A percentile compares a stretch with the other conserved stretches of the same genome.
Conservation (phyloP, 2,329 filamentous ascomycete species). For the Xylariaceae sp. region DNA sequence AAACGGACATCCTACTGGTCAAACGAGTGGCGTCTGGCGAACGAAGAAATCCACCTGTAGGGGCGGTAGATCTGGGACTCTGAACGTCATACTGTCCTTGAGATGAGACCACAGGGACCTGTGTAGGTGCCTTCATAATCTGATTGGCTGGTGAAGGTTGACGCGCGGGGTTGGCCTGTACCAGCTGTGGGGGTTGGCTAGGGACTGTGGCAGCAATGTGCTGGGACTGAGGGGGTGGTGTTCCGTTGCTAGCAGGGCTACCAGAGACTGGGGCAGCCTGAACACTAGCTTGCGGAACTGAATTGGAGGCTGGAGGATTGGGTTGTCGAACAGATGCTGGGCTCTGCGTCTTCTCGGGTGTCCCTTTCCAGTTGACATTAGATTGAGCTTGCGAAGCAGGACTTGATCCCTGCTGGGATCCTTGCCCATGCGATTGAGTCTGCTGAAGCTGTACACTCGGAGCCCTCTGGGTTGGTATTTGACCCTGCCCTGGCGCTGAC, state of each 20-base stretch:
- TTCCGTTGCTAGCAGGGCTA: slow-evolving; percentile 12
- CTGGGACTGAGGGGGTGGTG: slow-evolving; percentile 11
- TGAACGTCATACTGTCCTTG: not conserved
- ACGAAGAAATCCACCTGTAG: slow-evolving; percentile 4
- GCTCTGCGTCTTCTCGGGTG: slow-evolving; percentile 28
- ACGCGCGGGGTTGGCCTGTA: not conserved
- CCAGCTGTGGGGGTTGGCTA: not conserved
- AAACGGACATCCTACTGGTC: slow-evolving; percentile 34
- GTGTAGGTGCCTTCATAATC: not conserved
- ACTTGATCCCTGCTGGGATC: slow-evolving; percentile 16
- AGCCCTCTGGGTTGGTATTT: not conserved
- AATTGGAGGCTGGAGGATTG: not conserved
- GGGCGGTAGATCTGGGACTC: not conserved
- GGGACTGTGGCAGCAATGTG: not conserved
- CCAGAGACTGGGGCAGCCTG: not conserved
- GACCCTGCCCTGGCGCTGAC: slow-evolving; percentile 3
- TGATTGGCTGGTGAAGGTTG: slow-evolving; percentile 15
- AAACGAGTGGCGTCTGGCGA: slow-evolving; percentile 29
- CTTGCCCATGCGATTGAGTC: slow-evolving; percentile 3
- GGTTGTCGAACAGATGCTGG: slow-evolving; percentile 14
- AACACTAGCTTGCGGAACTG: slow-evolving; percentile 7
- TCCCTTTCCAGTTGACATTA: slow-evolving; percentile 32
- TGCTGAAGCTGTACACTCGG: slow-evolving; percentile 11
- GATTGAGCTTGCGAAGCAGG: slow-evolving; percentile 20
- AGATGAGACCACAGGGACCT: slow-evolving; percentile 12